Percentiles rank a stretch among this genome's conserved stretches.
Evolutionary conservation across 2,329 filamentous ascomycete genomes (phyloP).

Genomic region (Hymenoscyphus albidus): DNA sequence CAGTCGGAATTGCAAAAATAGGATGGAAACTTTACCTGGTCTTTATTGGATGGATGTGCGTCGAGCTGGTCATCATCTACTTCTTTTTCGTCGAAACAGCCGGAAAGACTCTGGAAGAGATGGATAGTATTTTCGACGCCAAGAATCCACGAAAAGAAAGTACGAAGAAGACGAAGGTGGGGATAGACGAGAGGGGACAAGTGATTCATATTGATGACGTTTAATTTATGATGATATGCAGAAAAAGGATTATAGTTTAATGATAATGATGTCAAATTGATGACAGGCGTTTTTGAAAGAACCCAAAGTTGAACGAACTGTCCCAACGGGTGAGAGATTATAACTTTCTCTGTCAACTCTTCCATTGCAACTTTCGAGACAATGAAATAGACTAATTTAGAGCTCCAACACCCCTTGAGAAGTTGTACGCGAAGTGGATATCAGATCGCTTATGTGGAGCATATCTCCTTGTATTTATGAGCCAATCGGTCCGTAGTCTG

Average conservation of each 20-base stretch:
- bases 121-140: constrained; percentile 26
- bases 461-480: neutral
- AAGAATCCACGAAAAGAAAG: constrained; percentile 31
- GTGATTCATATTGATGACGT: constrained; percentile 26
- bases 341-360: too few species aligned
- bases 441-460: too few species aligned
- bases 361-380: too few species aligned
- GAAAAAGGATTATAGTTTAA: too few species aligned
- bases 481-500: neutral
- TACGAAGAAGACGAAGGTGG: constrained; percentile 27
- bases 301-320: too few species aligned
- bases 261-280: too few species aligned
- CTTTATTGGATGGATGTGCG: constrained; percentile 25
- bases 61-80: constrained; percentile 32
- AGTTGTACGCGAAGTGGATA: too few species aligned
- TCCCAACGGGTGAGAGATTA: too few species aligned
- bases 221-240: neutral
- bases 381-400: too few species aligned
- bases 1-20: constrained; percentile 37
- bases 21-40: constrained; percentile 35
- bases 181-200: constrained; percentile 23
- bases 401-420: too few species aligned
- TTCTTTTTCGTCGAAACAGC: constrained; percentile 31
- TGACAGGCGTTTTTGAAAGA: too few species aligned
- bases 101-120: constrained; percentile 29